Conservation (phyloP, 2,329 filamentous ascomycete genomes). For the Catunica adiposa region DNA sequence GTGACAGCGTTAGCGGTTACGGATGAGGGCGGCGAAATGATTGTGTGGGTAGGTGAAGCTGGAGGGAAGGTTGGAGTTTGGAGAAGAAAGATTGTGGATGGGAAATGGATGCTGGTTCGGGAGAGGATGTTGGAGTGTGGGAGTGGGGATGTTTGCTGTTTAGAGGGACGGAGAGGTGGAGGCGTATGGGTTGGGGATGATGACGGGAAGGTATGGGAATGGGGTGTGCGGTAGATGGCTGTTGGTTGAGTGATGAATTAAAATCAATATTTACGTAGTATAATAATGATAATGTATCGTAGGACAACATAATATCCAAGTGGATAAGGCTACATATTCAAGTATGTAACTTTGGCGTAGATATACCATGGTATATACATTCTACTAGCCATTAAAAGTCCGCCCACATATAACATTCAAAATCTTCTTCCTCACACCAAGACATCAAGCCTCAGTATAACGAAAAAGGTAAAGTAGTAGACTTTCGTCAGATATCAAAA, state of each 20-base stretch:
- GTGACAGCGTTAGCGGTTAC: slow-evolving; percentile 70
- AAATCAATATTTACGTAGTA: too few species aligned
- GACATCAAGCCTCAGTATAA: slow-evolving; percentile 24
- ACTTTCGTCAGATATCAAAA: slow-evolving; percentile 25
- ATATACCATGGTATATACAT: background rate
- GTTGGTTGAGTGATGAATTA: background rate
- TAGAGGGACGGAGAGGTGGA: slow-evolving; percentile 58
- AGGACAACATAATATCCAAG: too few species aligned
- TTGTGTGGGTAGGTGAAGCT: slow-evolving; percentile 80
- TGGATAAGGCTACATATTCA: too few species aligned
- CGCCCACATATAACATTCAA: background rate
- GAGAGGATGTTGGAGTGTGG: slow-evolving; percentile 60
- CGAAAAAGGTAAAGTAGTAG: slow-evolving; percentile 26
- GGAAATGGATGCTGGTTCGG: slow-evolving; percentile 56
- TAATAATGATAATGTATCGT: too few species aligned
- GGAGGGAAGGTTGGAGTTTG: slow-evolving; percentile 71
- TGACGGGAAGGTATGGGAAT: slow-evolving; percentile 52
- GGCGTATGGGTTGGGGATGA: slow-evolving; percentile 90
- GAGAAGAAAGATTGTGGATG: slow-evolving; percentile 32
- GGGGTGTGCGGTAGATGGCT: slow-evolving; percentile 25
- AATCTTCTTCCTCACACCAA: slow-evolving; percentile 28
- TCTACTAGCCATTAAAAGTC: background rate
- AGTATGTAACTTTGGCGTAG: too few species aligned
- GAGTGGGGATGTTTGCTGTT: slow-evolving; percentile 63
- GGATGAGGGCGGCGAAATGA: slow-evolving; percentile 75